Percentiles rank a stretch among this genome's conserved stretches.
Conservation (phyloP, 345 rosid species). For the Citrus cavaleriei region DNA sequence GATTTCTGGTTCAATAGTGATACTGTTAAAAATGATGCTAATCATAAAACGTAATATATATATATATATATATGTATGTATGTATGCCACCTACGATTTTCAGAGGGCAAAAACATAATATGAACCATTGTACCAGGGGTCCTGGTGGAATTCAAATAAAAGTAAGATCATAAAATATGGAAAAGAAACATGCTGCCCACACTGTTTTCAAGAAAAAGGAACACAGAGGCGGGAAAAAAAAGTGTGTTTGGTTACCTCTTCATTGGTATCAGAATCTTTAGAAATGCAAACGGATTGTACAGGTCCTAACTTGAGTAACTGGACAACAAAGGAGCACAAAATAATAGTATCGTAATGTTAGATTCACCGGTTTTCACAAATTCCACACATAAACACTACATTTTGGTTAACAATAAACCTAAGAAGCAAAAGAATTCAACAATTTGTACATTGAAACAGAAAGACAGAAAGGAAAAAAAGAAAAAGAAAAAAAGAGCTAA, state of each 20-base stretch:
- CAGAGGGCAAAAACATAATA: not conserved
- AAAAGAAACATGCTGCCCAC: not conserved
- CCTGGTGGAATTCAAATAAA: not conserved
- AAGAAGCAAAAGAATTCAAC: not conserved
- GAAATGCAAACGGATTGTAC: slow-evolving; percentile 64
- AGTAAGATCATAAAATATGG: not conserved
- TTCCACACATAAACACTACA: not conserved
- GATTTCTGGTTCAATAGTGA: slow-evolving; percentile 54
- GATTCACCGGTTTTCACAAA: not conserved
- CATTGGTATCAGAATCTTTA: slow-evolving; percentile 32
- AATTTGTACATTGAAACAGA: not conserved
- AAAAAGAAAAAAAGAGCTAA: not conserved
- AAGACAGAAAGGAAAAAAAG: not conserved
- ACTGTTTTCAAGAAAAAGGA: not conserved
- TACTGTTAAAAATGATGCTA: slow-evolving; percentile 13
- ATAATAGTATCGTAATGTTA: not conserved
- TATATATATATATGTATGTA: too few relatives aligned
- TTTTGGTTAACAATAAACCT: not conserved
- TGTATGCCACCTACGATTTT: not conserved
- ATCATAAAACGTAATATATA: not conserved
- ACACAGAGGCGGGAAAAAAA: not conserved
- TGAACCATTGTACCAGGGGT: not conserved
- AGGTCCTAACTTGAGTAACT: slow-evolving; percentile 84
- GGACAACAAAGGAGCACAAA: slow-evolving; percentile 15
- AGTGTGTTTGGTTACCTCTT: slow-evolving; percentile 48